Percentiles rank a stretch among this genome's conserved stretches.
These are phyloP conservation scores for Aspergillus ibericus DNA, from an alignment of 2,329 filamentous ascomycete genomes.

Conservation along the genomic window DNA sequence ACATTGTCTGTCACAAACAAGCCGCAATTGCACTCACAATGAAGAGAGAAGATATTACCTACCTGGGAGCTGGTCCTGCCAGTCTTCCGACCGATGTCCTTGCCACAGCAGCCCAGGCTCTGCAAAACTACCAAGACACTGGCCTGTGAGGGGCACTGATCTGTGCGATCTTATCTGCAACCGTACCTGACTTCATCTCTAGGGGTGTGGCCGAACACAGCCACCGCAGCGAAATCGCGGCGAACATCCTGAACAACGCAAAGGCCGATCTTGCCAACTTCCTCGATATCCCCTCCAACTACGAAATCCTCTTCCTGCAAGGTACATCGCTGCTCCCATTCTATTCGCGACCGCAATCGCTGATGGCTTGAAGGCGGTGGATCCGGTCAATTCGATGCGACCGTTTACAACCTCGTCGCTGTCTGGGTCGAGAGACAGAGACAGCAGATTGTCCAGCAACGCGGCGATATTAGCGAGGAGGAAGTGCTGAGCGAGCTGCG, in stretches of 20 bases:
- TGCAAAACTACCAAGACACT: slow-evolving; percentile 77
- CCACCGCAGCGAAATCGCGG: slow-evolving; percentile 78
- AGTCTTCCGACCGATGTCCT: slow-evolving; percentile 78
- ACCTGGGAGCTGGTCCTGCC: slow-evolving; percentile 92
- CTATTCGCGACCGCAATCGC: neutral
- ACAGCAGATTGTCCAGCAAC: slow-evolving; percentile 50
- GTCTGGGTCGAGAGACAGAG: slow-evolving; percentile 73
- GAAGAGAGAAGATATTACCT: slow-evolving; percentile 73
- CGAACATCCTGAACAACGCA: slow-evolving; percentile 73
- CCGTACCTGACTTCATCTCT: slow-evolving; percentile 6
- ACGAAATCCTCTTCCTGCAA: slow-evolving; percentile 74
- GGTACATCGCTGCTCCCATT: slow-evolving; percentile 49
- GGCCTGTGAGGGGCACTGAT: slow-evolving; percentile 55
- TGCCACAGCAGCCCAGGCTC: slow-evolving; percentile 70
- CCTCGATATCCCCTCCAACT: slow-evolving; percentile 80
- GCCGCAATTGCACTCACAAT: slow-evolving; percentile 38
- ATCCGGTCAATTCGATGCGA: slow-evolving; percentile 79
- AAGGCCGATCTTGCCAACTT: slow-evolving; percentile 72
- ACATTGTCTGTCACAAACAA: neutral
- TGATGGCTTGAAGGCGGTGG: slow-evolving; percentile 64
- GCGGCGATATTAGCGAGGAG: slow-evolving; percentile 54
- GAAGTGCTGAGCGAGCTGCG: slow-evolving; percentile 60
- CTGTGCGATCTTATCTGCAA: neutral
- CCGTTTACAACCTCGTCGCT: slow-evolving; percentile 78
- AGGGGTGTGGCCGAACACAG: slow-evolving; percentile 81